Percentiles rank a stretch among this genome's conserved stretches.
Conservation (phyloP, 352 stramenopile genomes). For the Globisporangium spinosum region DNA sequence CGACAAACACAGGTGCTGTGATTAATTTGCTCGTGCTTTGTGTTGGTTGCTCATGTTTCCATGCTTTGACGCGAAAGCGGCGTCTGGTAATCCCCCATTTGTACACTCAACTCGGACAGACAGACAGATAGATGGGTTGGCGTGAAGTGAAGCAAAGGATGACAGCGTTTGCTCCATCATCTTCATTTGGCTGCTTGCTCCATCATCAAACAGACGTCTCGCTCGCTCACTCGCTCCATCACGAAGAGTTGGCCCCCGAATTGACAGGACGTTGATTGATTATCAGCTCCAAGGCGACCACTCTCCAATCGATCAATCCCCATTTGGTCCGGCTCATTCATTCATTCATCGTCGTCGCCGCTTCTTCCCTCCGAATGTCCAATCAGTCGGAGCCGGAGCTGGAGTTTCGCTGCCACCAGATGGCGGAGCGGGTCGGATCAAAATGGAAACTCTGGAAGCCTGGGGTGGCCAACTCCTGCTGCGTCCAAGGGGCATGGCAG, state of each 20-base stretch:
- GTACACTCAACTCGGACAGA: neutral
- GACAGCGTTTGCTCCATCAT: neutral
- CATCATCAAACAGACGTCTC: neutral
- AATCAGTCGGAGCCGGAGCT: neutral
- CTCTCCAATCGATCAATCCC: neutral
- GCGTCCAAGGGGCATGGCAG: conserved; percentile 8
- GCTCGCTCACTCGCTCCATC: neutral
- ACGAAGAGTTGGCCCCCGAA: neutral
- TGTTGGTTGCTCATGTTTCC: neutral
- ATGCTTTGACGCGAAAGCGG: neutral
- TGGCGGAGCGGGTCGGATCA: neutral
- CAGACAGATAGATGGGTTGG: neutral
- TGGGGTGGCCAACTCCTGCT: conserved; percentile 1
- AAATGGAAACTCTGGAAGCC: neutral
- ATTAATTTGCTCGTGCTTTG: neutral
- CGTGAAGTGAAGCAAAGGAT: neutral
- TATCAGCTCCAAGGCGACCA: neutral
- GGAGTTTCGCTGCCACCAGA: conserved; percentile 1
- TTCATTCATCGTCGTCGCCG: neutral
- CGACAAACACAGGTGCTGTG: too few species aligned
- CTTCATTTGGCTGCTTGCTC: neutral
- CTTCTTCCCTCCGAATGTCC: neutral
- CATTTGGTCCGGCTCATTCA: neutral
- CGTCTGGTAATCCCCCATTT: neutral
- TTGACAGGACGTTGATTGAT: neutral